Evolutionary conservation across 2,329 filamentous ascomycete genomes (phyloP), one percentile per base, ranked within the genome.

Genomic region (Sporothrix brasiliensis): DNA sequence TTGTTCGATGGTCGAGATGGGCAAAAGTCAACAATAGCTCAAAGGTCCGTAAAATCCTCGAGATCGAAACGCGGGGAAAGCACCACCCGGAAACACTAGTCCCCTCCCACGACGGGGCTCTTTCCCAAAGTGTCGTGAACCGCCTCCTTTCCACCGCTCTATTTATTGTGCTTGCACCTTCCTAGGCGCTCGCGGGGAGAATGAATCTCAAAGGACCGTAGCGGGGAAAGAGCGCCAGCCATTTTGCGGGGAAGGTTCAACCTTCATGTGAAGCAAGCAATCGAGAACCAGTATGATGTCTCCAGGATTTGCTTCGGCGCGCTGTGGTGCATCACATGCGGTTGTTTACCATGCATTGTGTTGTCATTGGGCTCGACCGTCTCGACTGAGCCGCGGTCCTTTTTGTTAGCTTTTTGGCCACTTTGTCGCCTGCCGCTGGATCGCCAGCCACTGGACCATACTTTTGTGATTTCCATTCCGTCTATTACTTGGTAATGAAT

Each of bases 1-100:
- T 2, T 50, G 16, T 34, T 34, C 34, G 34, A 34, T 34, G 6
- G 34, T 34, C 34, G 34, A 34, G 34, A 34, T 5, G 34, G 14
- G 16, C 44, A 58, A 30, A 39, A 60, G 56, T 41, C 56, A 19
- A 60, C 56, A 61, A 16, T 30, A 30, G 34, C 1, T 9, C 34
- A 34, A 1, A 34, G 34, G 6, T 9, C 34, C 34, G 34, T 5
- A 34, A 34, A 7, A 11, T 6, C 56, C n/a, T 44, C 34, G 24
- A 61, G n/a, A 2, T 61, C 56, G 13, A 61, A n/a, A 61, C 56
- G 56, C 56, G 56, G 56, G 52, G 56, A 60, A 61, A 41, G 19
- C 34, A 41, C 56, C 10, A 61, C 44, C 27, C 39, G 39, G 44
- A 30, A 4, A 41, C n/a, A 34, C 39, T 61, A 61, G 56, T 61